phyloP scores from a whole-genome alignment of 495 filamentous ascomycete species.

The Xylaria cubensis region DNA sequence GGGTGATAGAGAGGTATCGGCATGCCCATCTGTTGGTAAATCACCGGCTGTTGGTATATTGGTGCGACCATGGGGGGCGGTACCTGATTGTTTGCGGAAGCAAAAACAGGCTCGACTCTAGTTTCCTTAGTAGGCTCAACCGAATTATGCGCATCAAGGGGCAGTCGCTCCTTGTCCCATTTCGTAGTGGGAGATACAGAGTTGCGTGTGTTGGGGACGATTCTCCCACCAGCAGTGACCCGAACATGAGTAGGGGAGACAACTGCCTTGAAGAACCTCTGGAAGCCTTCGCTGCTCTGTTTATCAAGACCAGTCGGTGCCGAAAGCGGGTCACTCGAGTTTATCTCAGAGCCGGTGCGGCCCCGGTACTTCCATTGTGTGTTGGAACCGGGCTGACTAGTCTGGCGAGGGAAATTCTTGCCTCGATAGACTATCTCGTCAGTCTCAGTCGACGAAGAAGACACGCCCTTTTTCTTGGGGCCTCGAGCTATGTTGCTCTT shows the following conservation, averaged over 20 bases:
- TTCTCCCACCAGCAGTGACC: constrained; percentile 61
- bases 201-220: constrained; percentile 62
- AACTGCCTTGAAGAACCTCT: constrained; percentile 62
- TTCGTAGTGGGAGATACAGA: constrained; percentile 52
- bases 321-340: constrained; percentile 48
- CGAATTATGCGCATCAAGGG: constrained; percentile 29
- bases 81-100: constrained; percentile 26
- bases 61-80: constrained; percentile 32
- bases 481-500: constrained; percentile 23
- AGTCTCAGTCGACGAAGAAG: constrained; percentile 34
- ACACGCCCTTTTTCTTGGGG: constrained; percentile 32
- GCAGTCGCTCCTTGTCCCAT: constrained; percentile 44
- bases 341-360: constrained; percentile 45
- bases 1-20: constrained; percentile 36
- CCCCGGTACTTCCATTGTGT: constrained; percentile 52
- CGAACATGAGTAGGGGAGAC: constrained; percentile 61
- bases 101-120: constrained; percentile 18
- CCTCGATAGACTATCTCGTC: constrained; percentile 35
- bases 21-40: constrained; percentile 35
- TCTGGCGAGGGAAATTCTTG: constrained; percentile 28
- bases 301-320: constrained; percentile 52
- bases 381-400: constrained; percentile 17
- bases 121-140: constrained; percentile 27
- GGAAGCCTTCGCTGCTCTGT: constrained; percentile 61
- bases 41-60: constrained; percentile 24